Conservation (phyloP, 2,329 filamentous ascomycete genomes). For the Fusarium odoratissimum region DNA sequence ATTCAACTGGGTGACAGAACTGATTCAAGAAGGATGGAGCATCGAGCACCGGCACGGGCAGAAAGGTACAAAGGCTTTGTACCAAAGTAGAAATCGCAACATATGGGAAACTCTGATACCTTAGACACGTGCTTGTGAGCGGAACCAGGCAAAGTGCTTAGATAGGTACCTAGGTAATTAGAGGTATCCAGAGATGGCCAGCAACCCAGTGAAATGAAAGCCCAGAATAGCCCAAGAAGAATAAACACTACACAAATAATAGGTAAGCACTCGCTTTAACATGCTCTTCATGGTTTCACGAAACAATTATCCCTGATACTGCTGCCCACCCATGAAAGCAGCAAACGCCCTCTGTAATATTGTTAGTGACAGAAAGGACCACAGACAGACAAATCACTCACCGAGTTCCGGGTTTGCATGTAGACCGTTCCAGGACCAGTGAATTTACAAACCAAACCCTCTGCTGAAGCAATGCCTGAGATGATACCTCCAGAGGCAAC, state of each 20-base stretch:
- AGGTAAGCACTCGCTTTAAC: not conserved
- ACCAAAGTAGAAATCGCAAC: not conserved
- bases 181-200: slow-evolving; percentile 28
- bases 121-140: not conserved
- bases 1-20: not conserved
- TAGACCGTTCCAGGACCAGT: slow-evolving; percentile 91
- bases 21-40: not conserved
- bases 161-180: not conserved
- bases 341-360: slow-evolving; percentile 60
- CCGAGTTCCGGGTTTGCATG: slow-evolving; percentile 89
- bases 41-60: not conserved
- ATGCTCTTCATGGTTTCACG: not conserved
- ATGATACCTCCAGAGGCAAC: slow-evolving; percentile 92
- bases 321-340: slow-evolving; percentile 63
- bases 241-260: not conserved
- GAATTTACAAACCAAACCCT: slow-evolving; percentile 95
- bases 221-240: not conserved
- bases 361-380: slow-evolving; percentile 17
- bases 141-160: not conserved
- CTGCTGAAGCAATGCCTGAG: slow-evolving; percentile 82
- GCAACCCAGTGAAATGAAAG: slow-evolving; percentile 8
- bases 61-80: not conserved
- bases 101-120: not conserved
- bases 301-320: slow-evolving; percentile 46
- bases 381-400: slow-evolving; percentile 52